Conservation (phyloP, 768 basidiomycete species). For the Rhizopogon roseolus region DNA sequence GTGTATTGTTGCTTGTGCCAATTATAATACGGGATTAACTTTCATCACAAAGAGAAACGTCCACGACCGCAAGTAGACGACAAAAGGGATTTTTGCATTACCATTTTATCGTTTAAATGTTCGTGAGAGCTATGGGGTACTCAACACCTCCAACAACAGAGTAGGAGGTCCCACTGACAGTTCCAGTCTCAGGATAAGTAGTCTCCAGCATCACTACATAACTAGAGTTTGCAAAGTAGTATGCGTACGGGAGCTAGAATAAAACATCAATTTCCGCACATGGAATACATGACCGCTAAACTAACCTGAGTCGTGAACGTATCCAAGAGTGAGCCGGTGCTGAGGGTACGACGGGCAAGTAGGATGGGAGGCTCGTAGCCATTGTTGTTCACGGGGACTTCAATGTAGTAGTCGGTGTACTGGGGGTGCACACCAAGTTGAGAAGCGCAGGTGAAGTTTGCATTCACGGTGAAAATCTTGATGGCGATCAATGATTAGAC, state of each 20-base stretch:
- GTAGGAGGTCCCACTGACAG: constrained; percentile 13
- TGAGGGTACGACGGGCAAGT: constrained; percentile 15
- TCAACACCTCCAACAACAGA: constrained; percentile 19
- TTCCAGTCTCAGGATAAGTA: constrained; percentile 17
- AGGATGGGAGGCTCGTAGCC: constrained; percentile 26
- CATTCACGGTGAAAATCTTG: constrained; percentile 16
- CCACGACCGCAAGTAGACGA: too few species aligned
- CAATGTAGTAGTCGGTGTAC: constrained; percentile 29
- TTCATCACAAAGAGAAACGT: too few species aligned
- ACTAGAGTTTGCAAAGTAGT: constrained; percentile 13
- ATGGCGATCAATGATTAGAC: constrained; percentile 1
- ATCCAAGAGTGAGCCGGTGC: constrained; percentile 4
- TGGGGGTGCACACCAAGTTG: constrained; percentile 13
- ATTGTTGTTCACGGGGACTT: constrained; percentile 26
- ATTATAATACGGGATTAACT: not conserved
- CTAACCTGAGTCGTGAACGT: constrained; percentile 16
- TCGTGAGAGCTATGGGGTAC: constrained; percentile 10
- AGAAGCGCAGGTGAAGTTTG: constrained; percentile 24
- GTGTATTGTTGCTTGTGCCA: not conserved
- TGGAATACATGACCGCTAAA: not conserved
- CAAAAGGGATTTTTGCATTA: too few species aligned
- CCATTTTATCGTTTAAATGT: not conserved
- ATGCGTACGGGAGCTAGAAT: constrained; percentile 19
- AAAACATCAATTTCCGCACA: constrained; percentile 1
- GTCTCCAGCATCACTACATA: constrained; percentile 21